These are phyloP conservation scores for Oryza rufipogon DNA, from an alignment of 176 grass and related monocot species.

Conservation along the genomic window DNA sequence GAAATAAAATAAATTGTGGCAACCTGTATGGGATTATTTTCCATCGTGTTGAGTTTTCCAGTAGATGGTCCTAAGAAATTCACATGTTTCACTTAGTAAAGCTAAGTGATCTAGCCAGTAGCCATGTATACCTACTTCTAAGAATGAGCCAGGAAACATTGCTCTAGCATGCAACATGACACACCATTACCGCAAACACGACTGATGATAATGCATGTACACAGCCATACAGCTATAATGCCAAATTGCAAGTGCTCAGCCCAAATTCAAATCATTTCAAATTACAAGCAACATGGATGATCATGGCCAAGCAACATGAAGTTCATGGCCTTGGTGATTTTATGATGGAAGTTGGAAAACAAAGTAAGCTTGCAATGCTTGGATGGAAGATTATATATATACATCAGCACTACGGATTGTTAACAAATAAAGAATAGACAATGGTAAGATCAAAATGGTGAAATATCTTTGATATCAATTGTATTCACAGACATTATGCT, in stretches of 20 bases:
- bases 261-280: neutral
- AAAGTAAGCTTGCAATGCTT: neutral
- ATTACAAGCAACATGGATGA: slow-evolving; percentile 5
- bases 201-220: neutral
- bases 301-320: neutral
- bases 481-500: neutral
- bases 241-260: neutral
- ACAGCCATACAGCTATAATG: neutral
- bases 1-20: slow-evolving; percentile 4
- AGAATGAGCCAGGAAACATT: neutral
- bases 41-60: neutral
- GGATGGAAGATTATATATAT: neutral
- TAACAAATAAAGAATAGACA: neutral
- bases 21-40: slow-evolving; percentile 19
- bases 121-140: slow-evolving; percentile 19
- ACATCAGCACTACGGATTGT: neutral
- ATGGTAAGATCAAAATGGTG: slow-evolving; percentile 1
- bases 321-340: neutral
- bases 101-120: slow-evolving; percentile 14
- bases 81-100: neutral
- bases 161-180: slow-evolving; percentile 13
- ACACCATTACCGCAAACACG: neutral
- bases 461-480: neutral
- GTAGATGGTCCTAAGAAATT: neutral
- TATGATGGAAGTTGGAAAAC: slow-evolving; percentile 6